Base-by-base conservation (phyloP, 495 filamentous ascomycete species). In the Aspergillus sparsus region DNA sequence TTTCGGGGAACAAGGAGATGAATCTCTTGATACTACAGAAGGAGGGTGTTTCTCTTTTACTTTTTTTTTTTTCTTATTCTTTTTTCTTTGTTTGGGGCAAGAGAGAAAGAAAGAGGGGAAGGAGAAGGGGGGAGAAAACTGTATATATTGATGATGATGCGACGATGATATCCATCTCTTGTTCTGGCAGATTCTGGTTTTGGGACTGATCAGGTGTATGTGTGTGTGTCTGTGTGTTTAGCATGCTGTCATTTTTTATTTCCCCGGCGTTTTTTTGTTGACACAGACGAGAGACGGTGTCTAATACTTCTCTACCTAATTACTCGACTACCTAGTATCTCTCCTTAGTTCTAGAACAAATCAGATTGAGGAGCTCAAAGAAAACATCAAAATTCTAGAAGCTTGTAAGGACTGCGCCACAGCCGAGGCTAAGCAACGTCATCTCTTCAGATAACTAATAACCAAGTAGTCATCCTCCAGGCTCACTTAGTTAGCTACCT, bases 1-100 rank as follows among this genome's bases (percentile, higher is more conserved):
- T 81, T 97, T 65, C 87, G 84, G 74, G 87, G 89, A 36, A 68
- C 83, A 55, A 78, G 80, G 69, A 85, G 85, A 77, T 60, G 54
- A 49, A 33, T 3, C 1, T 15, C 5, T 11, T 42, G 16, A 18
- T 13, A 47, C 16, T 9, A 47, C 27, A 7, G 15, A 21, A 47
- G n/a, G 21, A 21, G 12, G 47, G 34, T 10, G 37, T 4, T 37
- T 34, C 32, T 66, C 7, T n/a, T 41, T 41, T 3, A 9, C 9
- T 41, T 41, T 41, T 13, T 9, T 41, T 13, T 41, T 46, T 46
- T 18, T 18, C 21, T 46, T 7, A 15, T 46, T 15, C 44, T 18
- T 18, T 47, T 18, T 7, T 7, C n/a, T 7, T 47, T 47, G 44
- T 18, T 10, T 41, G 10, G 37, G 21, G 21, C 21, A 27, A 1